Percentiles rank a stretch among this genome's conserved stretches.
These are phyloP conservation scores for Naegleria fowleri DNA, from an alignment of 208 protist species.

Conservation along the genomic window DNA sequence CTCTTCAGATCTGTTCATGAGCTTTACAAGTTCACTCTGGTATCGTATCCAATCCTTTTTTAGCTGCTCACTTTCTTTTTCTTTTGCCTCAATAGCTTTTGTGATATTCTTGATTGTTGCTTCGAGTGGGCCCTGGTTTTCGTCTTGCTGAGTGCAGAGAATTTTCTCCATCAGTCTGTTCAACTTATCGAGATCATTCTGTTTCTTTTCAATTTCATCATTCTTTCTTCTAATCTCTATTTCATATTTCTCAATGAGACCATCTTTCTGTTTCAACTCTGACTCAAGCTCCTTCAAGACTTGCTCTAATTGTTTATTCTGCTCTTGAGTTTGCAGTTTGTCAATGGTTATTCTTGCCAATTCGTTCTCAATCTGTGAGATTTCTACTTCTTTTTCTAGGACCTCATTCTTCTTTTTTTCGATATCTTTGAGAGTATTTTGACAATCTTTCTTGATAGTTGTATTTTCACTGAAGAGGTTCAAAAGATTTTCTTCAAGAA, in stretches of 20 bases:
- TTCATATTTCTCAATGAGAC: conserved; percentile 85
- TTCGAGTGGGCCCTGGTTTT: conserved; percentile 84
- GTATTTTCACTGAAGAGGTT: conserved; percentile 77
- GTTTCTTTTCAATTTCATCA: conserved; percentile 91
- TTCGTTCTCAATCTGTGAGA: conserved; percentile 89
- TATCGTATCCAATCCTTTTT: conserved; percentile 88
- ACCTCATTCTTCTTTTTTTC: conserved; percentile 78
- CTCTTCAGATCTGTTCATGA: conserved; percentile 75
- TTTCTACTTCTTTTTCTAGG: conserved; percentile 80
- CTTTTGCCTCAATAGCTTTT: conserved; percentile 77
- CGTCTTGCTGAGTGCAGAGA: conserved; percentile 60
- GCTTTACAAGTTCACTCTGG: conserved; percentile 85
- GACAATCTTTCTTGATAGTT: conserved; percentile 81
- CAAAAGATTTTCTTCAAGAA: conserved; percentile 75
- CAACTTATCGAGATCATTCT: conserved; percentile 86
- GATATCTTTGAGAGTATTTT: conserved; percentile 73
- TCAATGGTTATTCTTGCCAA: conserved; percentile 85
- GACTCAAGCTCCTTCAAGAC: conserved; percentile 68
- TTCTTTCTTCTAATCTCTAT: conserved; percentile 83
- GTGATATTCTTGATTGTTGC: conserved; percentile 86
- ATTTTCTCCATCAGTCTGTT: conserved; percentile 86
- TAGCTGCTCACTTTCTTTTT: conserved; percentile 75
- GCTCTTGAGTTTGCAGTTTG: conserved; percentile 78
- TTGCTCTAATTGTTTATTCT: conserved; percentile 77
- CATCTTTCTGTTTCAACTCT: conserved; percentile 76